phyloP scores from a whole-genome alignment of 2,329 filamentous ascomycete genomes.

The Colletotrichum zoysiae region DNA sequence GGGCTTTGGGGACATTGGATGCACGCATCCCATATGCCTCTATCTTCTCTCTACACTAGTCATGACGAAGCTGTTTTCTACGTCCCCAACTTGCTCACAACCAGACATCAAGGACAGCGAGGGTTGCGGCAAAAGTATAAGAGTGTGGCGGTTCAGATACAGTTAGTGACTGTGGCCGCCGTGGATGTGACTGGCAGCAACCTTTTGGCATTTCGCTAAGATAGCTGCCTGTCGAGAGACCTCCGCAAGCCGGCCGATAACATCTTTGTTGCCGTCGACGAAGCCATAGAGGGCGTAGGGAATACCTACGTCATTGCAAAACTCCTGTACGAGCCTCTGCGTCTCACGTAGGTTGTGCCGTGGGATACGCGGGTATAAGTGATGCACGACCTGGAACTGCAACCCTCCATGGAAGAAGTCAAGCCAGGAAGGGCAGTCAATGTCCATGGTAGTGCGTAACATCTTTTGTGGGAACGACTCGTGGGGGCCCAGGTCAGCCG shows the following conservation, averaged over 20 bases:
- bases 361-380: slow-evolving; percentile 86
- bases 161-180: slow-evolving; percentile 39
- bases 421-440: slow-evolving; percentile 88
- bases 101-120: background rate
- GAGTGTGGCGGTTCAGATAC: background rate
- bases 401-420: slow-evolving; percentile 91
- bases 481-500: slow-evolving; percentile 82
- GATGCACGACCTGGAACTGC: slow-evolving; percentile 91
- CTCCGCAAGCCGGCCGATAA: slow-evolving; percentile 81
- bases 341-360: slow-evolving; percentile 83
- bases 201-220: slow-evolving; percentile 78
- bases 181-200: slow-evolving; percentile 49
- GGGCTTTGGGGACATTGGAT: background rate
- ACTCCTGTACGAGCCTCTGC: slow-evolving; percentile 82
- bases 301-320: slow-evolving; percentile 85
- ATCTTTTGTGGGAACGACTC: slow-evolving; percentile 93
- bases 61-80: background rate
- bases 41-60: background rate
- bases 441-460: slow-evolving; percentile 93
- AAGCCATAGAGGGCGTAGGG: slow-evolving; percentile 91
- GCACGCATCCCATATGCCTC: slow-evolving; percentile 3
- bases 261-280: slow-evolving; percentile 83
- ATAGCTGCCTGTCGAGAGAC: slow-evolving; percentile 84
- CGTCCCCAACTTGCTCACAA: background rate
- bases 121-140: background rate